Conservation (phyloP, 345 rosid species). For the Arabis alpina region DNA sequence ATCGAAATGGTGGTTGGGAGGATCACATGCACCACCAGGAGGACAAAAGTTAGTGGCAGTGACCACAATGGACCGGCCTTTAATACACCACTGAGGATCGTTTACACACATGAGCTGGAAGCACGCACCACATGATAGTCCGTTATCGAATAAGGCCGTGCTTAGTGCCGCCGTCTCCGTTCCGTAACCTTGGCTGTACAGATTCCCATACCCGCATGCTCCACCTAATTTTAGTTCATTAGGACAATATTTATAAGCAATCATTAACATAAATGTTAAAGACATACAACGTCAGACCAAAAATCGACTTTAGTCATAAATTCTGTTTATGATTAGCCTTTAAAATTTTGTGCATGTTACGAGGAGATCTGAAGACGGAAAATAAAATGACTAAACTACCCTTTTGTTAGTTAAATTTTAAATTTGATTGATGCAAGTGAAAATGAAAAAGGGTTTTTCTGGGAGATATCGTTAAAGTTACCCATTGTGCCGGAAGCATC, state of each 20-base stretch:
- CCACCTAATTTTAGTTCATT: conserved; percentile 52
- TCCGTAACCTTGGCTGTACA: conserved; percentile 77
- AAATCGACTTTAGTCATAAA: too few relatives aligned
- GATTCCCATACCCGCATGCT: conserved; percentile 80
- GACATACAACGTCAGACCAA: too few relatives aligned
- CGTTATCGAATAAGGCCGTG: conserved; percentile 67
- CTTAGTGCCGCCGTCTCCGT: conserved; percentile 74
- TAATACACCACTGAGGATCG: conserved; percentile 78
- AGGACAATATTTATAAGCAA: background rate
- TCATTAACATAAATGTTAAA: too few relatives aligned
- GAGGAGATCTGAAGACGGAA: background rate
- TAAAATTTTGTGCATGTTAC: conserved; percentile 29
- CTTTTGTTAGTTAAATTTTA: background rate
- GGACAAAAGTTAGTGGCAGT: conserved; percentile 89
- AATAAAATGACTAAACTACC: background rate
- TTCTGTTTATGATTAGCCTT: background rate
- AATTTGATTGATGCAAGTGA: background rate
- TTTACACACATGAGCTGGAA: conserved; percentile 62
- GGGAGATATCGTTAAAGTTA: conserved; percentile 36
- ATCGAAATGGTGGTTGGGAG: conserved; percentile 77
- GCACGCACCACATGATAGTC: conserved; percentile 74
- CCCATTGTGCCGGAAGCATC: conserved; percentile 95
- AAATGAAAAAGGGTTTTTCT: background rate
- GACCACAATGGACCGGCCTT: conserved; percentile 60
- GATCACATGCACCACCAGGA: conserved; percentile 88